phyloP scores from a whole-genome alignment of 2,329 filamentous ascomycete species.

The Venturia carpophila region DNA sequence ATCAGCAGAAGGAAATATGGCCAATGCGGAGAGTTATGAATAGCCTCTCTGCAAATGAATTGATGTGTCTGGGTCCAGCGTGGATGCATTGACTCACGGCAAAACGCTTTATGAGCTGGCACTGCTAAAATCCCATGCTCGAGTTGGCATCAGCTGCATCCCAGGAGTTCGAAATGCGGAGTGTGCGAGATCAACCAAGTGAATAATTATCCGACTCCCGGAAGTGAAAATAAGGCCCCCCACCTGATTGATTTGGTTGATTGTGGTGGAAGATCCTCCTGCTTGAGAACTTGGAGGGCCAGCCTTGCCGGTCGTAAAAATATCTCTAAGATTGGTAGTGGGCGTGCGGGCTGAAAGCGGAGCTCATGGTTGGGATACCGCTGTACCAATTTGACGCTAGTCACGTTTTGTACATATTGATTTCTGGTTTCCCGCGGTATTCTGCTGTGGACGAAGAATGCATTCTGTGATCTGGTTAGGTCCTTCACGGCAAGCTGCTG shows the following conservation, averaged over 20 bases:
- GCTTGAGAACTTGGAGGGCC: neutral
- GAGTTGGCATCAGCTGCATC: neutral
- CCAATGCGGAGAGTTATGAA: neutral
- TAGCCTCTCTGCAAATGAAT: neutral
- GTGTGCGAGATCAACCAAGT: no score
- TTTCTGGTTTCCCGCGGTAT: neutral
- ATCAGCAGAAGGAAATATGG: neutral
- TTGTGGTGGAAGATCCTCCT: neutral
- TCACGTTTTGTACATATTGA: neutral
- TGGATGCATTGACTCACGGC: no score
- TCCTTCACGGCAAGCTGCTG: no score
- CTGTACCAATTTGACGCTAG: neutral
- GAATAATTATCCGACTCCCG: no score
- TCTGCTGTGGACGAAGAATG: neutral
- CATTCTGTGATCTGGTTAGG: neutral
- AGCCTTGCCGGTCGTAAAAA: no score
- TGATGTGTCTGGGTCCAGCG: neutral
- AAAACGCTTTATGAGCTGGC: no score
- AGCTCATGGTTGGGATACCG: neutral
- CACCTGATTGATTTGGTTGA: neutral
- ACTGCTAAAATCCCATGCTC: neutral
- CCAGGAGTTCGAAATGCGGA: no score
- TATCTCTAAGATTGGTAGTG: neutral
- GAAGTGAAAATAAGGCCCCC: no score
- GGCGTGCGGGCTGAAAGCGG: neutral